Evolutionary conservation across 768 basidiomycete genomes (phyloP), one percentile per base, ranked within the genome.

Genomic region (Naganishia friedmannii): DNA sequence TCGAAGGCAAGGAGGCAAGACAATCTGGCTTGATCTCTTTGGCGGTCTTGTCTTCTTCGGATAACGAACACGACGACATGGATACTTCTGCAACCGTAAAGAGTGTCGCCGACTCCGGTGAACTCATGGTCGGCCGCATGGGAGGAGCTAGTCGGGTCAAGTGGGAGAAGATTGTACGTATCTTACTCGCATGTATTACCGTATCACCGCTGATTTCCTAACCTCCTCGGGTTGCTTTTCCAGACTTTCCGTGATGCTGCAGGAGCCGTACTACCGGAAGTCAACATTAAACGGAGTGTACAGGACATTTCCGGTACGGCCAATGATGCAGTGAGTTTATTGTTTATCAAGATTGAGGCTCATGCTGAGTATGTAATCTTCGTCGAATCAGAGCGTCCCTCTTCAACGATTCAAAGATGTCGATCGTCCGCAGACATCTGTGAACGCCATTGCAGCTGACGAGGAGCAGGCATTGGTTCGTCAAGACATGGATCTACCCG

Each of bases 111-210:
- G 71, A 71, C 9, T 23, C 39, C 7, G 39, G 60, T 37, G 65
- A 73, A 21, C 45, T 80, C 0, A 8, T 77, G 1, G 72, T 75
- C 48, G 79, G 79, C 31, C 73, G 75, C n/a, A 73, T 79, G 74
- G 71, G 73, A 12, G 79, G 79, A 55, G 77, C 72, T 26, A 77
- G 77, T 21, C 69, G 79, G 31, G 70, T 80, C 28, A 73, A 70
- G 23, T 80, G 79, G 79, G 69, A 74, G 31, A 67, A 72, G 60
- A 75, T 75, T 0, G 68, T 70, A 51, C 42, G 70, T n/a, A n/a
- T 68, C 19, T 23, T 17, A 2, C 7, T 15, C 13, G 34, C 0
- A 0, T 28, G 54, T 42, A 8, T 21, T 31, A 29, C 48, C 12
- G 6, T 21, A 5, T 28, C 21, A 28, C 29, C n/a, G 53, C 69